phyloP scores from a whole-genome alignment of 73 alveolate species.

The Breviolum minutum region DNA sequence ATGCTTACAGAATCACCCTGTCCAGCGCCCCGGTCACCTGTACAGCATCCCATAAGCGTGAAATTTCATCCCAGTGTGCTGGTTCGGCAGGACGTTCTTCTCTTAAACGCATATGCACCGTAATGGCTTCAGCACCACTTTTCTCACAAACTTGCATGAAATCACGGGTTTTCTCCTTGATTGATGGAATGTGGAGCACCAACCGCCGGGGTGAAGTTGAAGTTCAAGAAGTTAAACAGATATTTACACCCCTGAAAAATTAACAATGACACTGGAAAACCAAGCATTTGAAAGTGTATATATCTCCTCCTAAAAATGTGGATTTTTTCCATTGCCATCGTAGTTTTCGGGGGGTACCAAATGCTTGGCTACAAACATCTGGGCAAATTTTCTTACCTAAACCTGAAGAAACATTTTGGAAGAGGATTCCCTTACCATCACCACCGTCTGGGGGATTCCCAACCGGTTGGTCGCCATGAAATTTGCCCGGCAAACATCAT shows the following conservation, averaged over 20 bases:
- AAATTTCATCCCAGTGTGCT: conserved; percentile 96
- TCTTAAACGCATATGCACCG: conserved; percentile 95
- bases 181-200: too few species aligned
- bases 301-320: too few species aligned
- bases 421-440: too few species aligned
- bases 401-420: too few species aligned
- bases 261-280: not conserved
- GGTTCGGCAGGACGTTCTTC: conserved; percentile 97
- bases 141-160: conserved; percentile 94
- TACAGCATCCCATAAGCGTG: conserved; percentile 43
- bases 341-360: too few species aligned
- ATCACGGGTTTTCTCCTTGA: conserved; percentile 33
- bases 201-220: not conserved
- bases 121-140: conserved; percentile 95
- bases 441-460: too few species aligned
- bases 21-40: conserved; percentile 4
- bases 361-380: too few species aligned
- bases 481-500: too few species aligned
- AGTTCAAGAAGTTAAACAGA: not conserved
- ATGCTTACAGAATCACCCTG: not conserved
- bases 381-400: too few species aligned
- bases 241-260: too few species aligned
- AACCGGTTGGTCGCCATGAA: too few species aligned
- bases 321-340: too few species aligned
- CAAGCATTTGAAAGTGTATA: not conserved